Evolutionary conservation across 352 stramenopile genomes (phyloP).

Genomic region (Achlya hypogyna): DNA sequence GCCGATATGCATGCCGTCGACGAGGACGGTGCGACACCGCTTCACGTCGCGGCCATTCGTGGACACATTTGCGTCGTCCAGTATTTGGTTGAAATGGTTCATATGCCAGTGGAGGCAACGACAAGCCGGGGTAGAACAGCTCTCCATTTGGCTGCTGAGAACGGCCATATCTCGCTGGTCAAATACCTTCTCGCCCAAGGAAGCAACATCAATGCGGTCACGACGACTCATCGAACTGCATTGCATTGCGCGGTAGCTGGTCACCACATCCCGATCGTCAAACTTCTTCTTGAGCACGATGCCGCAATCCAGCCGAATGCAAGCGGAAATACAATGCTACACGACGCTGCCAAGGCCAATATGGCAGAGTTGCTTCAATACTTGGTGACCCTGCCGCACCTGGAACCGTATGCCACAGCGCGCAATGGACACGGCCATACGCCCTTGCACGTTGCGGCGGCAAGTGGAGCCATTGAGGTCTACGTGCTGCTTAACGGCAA

Average conservation of each 20-base stretch:
- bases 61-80: slow-evolving; percentile 23
- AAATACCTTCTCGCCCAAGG: not conserved
- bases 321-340: not conserved
- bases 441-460: slow-evolving; percentile 4
- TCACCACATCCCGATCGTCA: not conserved
- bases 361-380: not conserved
- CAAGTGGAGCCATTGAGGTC: not conserved
- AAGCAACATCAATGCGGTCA: not conserved
- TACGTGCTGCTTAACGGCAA: slow-evolving; percentile 11
- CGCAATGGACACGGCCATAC: not conserved
- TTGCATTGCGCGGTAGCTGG: not conserved
- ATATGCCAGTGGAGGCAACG: not conserved
- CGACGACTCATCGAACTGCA: not conserved
- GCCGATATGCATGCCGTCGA: not conserved
- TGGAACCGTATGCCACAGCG: not conserved
- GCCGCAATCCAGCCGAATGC: not conserved
- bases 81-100: slow-evolving; percentile 22
- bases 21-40: slow-evolving; percentile 19
- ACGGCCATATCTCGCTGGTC: not conserved
- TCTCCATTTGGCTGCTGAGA: slow-evolving; percentile 3
- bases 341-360: not conserved
- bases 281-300: not conserved
- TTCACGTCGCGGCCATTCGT: slow-evolving; percentile 30
- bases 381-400: not conserved
- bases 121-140: not conserved